phyloP scores from a whole-genome alignment of 225 moss, liverwort and hornwort species.

The Straminergon stramineum region DNA sequence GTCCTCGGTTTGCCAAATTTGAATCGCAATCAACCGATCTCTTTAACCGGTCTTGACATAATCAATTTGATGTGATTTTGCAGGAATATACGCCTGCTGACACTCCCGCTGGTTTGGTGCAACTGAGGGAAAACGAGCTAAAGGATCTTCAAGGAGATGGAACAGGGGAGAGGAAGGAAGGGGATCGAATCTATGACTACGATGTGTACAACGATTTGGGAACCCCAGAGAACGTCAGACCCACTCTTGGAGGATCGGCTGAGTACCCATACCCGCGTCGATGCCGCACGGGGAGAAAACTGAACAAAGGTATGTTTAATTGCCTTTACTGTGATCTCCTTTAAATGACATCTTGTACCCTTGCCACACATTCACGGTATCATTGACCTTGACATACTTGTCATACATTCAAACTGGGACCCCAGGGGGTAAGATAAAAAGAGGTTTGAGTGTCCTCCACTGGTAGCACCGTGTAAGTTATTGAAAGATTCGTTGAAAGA shows the following conservation, averaged over 20 bases:
- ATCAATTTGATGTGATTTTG: not conserved
- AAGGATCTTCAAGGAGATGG: constrained; percentile 44
- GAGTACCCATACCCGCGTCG: constrained; percentile 70
- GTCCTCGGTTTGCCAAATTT: not conserved
- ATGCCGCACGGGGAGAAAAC: constrained; percentile 62
- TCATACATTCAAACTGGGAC: not conserved
- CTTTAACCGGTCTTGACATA: not conserved
- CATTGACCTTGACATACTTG: not conserved
- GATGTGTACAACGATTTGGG: constrained; percentile 77
- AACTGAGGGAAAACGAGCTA: constrained; percentile 46
- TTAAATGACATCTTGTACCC: not conserved
- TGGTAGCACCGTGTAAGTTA: not conserved
- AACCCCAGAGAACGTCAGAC: constrained; percentile 31
- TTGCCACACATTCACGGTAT: not conserved
- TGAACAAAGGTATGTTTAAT: constrained; percentile 12
- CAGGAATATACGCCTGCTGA: constrained; percentile 50
- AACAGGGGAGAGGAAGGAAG: constrained; percentile 39
- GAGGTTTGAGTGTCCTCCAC: not conserved
- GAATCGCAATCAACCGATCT: not conserved
- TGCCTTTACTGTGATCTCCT: not conserved
- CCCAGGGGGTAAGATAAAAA: not conserved
- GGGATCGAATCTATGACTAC: constrained; percentile 79
- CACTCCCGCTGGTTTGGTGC: constrained; percentile 57
- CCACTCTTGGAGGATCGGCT: constrained; percentile 44
- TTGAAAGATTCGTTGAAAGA: not conserved